Base-by-base conservation (phyloP, 2,329 filamentous ascomycete species). In the Paramyrothecium sp. region DNA sequence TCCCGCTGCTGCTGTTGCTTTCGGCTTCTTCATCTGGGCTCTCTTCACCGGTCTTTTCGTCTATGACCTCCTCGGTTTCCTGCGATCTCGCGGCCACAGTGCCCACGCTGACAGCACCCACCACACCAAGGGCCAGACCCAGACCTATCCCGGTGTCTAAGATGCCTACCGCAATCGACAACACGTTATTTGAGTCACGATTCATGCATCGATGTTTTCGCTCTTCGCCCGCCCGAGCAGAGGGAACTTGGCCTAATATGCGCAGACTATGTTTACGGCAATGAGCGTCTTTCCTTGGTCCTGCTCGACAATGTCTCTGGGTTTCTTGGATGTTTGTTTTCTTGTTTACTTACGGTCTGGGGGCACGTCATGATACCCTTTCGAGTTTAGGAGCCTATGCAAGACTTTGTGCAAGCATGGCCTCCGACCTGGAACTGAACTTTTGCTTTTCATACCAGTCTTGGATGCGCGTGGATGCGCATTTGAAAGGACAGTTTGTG, bases 21-120 rank as follows among this genome's bases (percentile, higher is more conserved):
- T 91, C 65, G 86, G 81, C 7, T 89, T 88, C 64, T 84, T 90
- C 67, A 78, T 85, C 54, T 90, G 81, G 80, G 75, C 71, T 50
- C 71, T 81, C 56, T 82, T 83, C 65, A 75, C 73, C 7, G 76
- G 73, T 51, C 71, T 84, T 7, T 71, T 78, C 33, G 73, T 77
- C 41, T 66, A 84, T 55, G 81, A 83, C 59, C 73, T 71, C 3
- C 63, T 83, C 44, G 73, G 76, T 56, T 72, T 73, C 34, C 68
- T 79, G 64, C 73, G 76, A 48, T 75, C 73, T 53, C 75, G 78
- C 49, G 73, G 70, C 21, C 65, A 65, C 54, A 63, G 68, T 20
- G 67, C 69, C 21, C 68, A 67, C 5, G 67, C 65, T 16, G 71
- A 71, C 17, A 67, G 60, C 33, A 62, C 64, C 57, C 67, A 68